phyloP scores from a whole-genome alignment of 495 filamentous ascomycete genomes.

The Hapsidospora chrysogenum region DNA sequence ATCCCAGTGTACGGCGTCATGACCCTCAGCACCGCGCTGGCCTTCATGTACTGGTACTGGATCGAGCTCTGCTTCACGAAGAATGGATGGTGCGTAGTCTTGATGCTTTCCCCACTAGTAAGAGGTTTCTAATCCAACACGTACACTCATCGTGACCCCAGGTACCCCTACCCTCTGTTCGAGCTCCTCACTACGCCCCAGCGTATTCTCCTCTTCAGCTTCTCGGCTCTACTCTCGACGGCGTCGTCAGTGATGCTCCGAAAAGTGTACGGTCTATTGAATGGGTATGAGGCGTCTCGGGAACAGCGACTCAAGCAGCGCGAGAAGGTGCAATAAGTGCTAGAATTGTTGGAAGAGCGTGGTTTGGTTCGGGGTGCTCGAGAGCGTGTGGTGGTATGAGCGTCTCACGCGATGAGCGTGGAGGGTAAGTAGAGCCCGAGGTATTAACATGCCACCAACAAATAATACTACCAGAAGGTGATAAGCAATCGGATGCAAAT shows the following conservation, averaged over 20 bases:
- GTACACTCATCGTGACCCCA: slow-evolving; percentile 15
- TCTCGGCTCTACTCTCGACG: slow-evolving; percentile 56
- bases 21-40: slow-evolving; percentile 42
- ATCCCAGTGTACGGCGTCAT: slow-evolving; percentile 43
- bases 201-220: slow-evolving; percentile 49
- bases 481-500: too few relatives aligned
- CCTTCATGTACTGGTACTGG: slow-evolving; percentile 77
- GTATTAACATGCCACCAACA: too few relatives aligned
- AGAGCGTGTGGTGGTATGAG: neutral
- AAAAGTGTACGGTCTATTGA: slow-evolving; percentile 50
- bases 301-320: slow-evolving; percentile 11
- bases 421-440: too few relatives aligned
- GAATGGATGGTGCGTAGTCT: slow-evolving; percentile 57
- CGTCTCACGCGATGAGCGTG: neutral
- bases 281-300: slow-evolving; percentile 37
- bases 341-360: slow-evolving; percentile 1
- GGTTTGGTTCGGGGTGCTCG: neutral
- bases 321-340: slow-evolving; percentile 8
- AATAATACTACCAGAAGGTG: too few relatives aligned
- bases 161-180: slow-evolving; percentile 83
- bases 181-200: slow-evolving; percentile 40
- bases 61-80: slow-evolving; percentile 58
- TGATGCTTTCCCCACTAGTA: too few relatives aligned
- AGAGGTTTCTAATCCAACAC: too few relatives aligned
- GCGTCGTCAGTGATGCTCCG: slow-evolving; percentile 48